Percentiles rank a stretch among this genome's conserved stretches.
phyloP scores from a whole-genome alignment of 1,284 basidiomycete species.

The Ustilago vetiveriae region DNA sequence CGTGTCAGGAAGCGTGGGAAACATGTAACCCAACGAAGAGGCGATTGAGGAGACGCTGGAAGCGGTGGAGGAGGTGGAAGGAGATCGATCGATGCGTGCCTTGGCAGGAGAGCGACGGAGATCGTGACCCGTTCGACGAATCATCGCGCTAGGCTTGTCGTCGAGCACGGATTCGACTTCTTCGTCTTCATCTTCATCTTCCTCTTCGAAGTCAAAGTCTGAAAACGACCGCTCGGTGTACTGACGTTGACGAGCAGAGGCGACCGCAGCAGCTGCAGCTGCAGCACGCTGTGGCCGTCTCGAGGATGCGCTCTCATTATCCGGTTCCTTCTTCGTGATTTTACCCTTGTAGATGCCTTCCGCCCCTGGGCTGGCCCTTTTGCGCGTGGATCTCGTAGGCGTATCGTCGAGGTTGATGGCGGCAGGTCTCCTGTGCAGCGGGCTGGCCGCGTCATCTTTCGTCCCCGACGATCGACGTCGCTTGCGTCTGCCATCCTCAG shows the following conservation, averaged over 20 bases:
- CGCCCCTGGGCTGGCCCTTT: constrained; percentile 17
- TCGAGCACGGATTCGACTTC: constrained; percentile 27
- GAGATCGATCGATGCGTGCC: constrained; percentile 12
- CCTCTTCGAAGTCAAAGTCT: constrained; percentile 27
- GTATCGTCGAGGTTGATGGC: constrained; percentile 1
- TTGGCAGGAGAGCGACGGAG: constrained; percentile 11
- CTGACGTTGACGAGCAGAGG: constrained; percentile 20
- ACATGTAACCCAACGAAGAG: constrained; percentile 38
- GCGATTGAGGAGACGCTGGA: constrained; percentile 15
- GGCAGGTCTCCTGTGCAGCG: neutral
- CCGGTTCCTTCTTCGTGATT: neutral
- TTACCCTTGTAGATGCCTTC: constrained; percentile 22
- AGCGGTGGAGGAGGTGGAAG: constrained; percentile 12
- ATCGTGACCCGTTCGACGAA: constrained; percentile 8
- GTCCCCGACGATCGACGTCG: constrained; percentile 18
- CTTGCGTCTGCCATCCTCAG: constrained; percentile 13
- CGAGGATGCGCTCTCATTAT: neutral
- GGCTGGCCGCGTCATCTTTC: constrained; percentile 4
- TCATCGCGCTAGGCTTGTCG: neutral
- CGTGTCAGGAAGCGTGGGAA: constrained; percentile 25
- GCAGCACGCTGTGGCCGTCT: constrained; percentile 30
- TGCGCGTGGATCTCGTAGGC: neutral
- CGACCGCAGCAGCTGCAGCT: constrained; percentile 19
- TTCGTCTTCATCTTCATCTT: constrained; percentile 27
- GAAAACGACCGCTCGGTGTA: constrained; percentile 33